These are phyloP conservation scores for Penicillium verrucosum DNA, from an alignment of 2,329 filamentous ascomycete species.

Conservation along the genomic window DNA sequence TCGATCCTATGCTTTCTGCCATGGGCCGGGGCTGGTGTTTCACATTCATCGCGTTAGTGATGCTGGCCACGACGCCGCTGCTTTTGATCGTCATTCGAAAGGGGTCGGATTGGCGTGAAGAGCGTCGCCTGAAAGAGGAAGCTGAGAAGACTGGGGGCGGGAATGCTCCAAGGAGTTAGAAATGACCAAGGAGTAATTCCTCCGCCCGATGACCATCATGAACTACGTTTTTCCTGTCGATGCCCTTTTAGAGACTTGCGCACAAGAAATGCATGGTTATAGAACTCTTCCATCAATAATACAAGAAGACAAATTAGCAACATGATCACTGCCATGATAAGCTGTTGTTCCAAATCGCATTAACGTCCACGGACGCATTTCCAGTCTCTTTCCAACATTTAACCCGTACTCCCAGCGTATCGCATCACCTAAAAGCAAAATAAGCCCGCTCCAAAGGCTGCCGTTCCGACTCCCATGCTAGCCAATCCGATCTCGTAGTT, in stretches of 20 bases:
- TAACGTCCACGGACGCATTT: not conserved
- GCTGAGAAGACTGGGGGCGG: conserved; percentile 12
- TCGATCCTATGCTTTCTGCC: conserved; percentile 41
- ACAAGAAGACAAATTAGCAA: not conserved
- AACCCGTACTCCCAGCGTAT: not conserved
- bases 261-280: not conserved
- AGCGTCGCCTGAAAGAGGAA: conserved; percentile 33
- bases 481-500: conserved; percentile 94
- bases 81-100: conserved; percentile 40
- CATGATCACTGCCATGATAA: not conserved
- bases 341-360: not conserved
- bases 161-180: not conserved
- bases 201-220: not conserved
- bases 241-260: not conserved
- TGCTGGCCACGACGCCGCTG: conserved; percentile 40
- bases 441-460: conserved; percentile 65
- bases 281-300: not conserved
- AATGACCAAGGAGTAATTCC: not conserved
- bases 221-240: not conserved
- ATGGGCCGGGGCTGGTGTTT: conserved; percentile 36
- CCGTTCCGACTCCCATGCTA: conserved; percentile 85
- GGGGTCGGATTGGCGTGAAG: conserved; percentile 46
- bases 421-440: conserved; percentile 51
- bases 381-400: not conserved
- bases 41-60: conserved; percentile 43